Conservation (phyloP, 805 yeast species). For the Saccharomyces jurei region DNA sequence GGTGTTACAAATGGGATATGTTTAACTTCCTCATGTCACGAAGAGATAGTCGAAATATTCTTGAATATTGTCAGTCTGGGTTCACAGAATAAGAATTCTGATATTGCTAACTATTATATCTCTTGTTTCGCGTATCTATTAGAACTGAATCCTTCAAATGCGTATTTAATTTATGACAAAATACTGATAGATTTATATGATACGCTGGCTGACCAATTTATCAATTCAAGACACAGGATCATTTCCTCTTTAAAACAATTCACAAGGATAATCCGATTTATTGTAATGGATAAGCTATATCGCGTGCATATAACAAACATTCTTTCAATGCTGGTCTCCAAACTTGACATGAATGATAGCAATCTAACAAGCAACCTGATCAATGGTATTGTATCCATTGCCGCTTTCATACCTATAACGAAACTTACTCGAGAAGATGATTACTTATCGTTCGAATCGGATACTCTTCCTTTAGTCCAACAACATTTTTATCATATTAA, state of each 20-base stretch:
- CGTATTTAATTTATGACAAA: slow-evolving; percentile 39
- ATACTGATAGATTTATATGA: slow-evolving; percentile 69
- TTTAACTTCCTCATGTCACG: slow-evolving; percentile 31
- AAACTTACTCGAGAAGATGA: slow-evolving; percentile 42
- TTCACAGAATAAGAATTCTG: slow-evolving; percentile 63
- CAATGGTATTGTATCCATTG: slow-evolving; percentile 59
- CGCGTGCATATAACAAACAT: slow-evolving; percentile 75
- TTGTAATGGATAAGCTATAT: slow-evolving; percentile 54
- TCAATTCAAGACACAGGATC: slow-evolving; percentile 73
- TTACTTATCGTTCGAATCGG: slow-evolving; percentile 33
- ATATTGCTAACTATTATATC: slow-evolving; percentile 50
- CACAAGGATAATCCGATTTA: slow-evolving; percentile 54
- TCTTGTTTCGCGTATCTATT: slow-evolving; percentile 56
- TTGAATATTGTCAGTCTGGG: slow-evolving; percentile 52
- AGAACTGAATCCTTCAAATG: slow-evolving; percentile 44
- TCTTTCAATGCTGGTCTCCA: slow-evolving; percentile 61
- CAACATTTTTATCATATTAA: slow-evolving; percentile 51
- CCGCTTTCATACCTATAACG: slow-evolving; percentile 63
- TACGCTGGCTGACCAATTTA: slow-evolving; percentile 52
- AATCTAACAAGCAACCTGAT: slow-evolving; percentile 61
- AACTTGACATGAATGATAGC: slow-evolving; percentile 83
- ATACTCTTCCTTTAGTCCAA: slow-evolving; percentile 49
- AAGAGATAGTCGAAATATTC: slow-evolving; percentile 36
- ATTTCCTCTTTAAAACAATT: slow-evolving; percentile 62
- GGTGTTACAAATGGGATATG: slow-evolving; percentile 7